Evolutionary conservation across 2,329 filamentous ascomycete genomes (phyloP).

Genomic region (Diplodia scrobiculata): DNA sequence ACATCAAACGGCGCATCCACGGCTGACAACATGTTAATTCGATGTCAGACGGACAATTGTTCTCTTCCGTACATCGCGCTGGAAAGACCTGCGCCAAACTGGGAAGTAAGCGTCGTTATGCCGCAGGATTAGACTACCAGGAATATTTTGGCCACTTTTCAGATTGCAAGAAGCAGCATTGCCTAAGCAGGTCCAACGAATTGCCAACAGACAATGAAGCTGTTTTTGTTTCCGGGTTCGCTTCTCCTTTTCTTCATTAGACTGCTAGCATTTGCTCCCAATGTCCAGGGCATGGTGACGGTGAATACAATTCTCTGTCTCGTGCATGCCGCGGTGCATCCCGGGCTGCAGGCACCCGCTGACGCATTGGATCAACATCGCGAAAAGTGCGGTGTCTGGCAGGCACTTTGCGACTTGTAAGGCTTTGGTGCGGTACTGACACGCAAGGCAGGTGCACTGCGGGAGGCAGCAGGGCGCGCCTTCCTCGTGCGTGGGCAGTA

Average conservation of each 20-base stretch:
- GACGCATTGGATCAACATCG: background rate
- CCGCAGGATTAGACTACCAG: background rate
- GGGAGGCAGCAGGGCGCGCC: background rate
- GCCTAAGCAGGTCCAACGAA: background rate
- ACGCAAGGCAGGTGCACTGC: background rate
- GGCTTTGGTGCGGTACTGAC: too few relatives aligned
- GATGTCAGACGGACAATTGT: too few relatives aligned
- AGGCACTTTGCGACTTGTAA: background rate
- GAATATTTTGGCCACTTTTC: background rate
- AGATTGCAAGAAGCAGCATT: background rate
- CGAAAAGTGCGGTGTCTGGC: background rate
- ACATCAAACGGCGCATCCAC: background rate
- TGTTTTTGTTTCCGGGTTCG: background rate
- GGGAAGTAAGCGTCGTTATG: background rate
- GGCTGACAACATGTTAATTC: background rate
- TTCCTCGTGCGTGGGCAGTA: background rate
- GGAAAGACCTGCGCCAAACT: background rate
- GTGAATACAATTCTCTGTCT: constrained; percentile 5
- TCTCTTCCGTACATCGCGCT: background rate
- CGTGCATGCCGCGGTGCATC: background rate
- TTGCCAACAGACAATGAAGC: background rate
- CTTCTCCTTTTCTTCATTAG: background rate
- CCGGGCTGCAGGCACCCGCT: constrained; percentile 9
- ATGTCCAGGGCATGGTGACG: background rate
- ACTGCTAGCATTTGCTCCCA: background rate